Evolutionary conservation across 1,139 yeast species (phyloP), one percentile per base, ranked within the genome.

Genomic region (Schizosaccharomyces versatilis): DNA sequence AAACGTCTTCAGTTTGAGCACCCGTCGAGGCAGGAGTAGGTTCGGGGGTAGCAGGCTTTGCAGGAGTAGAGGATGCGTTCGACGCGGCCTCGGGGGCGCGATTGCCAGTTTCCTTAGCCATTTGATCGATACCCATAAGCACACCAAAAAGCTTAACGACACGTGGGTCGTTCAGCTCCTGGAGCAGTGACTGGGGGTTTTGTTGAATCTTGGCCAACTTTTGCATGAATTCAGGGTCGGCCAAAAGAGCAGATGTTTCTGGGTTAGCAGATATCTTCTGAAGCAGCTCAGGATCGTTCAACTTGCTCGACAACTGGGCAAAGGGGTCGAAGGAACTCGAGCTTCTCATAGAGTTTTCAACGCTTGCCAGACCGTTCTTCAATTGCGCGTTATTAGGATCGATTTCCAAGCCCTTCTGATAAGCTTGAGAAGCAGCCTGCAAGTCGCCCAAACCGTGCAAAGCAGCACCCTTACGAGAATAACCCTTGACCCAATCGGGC

Each of bases 401-500:
- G 61, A 86, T 69, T 65, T 82, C 83, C 61, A 93, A 71, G 3
- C 96, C 95, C 67, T 82, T 80, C 60, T 80, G 74, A 68, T 86
- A 93, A 41, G 83, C 74, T 53, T 69, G 70, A 62, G 78, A 77
- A 32, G 74, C 74, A 41, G 66, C 65, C 36, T 67, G 56, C 85
- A 58, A 74, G 59, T 84, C 77, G 19, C 88, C 88, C 60, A 83
- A 73, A 14, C 98, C 98, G 63, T 74, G 82, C 56, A 81, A 79
- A 40, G 98, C 98, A 61, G 96, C 90, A 56, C 86, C 99, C 54
- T 84, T 82, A 69, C 99, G 81, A 64, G 80, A 82, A 73, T 82
- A 84, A 53, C 97, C 98, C 69, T 90, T 90, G 19, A 95, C 86
- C 96, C 97, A 90, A 2, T 78, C 60, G 24, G 84, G 79, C 61